Conservation (phyloP, 164 flowering plant genomes). For the Nelumbo lutea region DNA sequence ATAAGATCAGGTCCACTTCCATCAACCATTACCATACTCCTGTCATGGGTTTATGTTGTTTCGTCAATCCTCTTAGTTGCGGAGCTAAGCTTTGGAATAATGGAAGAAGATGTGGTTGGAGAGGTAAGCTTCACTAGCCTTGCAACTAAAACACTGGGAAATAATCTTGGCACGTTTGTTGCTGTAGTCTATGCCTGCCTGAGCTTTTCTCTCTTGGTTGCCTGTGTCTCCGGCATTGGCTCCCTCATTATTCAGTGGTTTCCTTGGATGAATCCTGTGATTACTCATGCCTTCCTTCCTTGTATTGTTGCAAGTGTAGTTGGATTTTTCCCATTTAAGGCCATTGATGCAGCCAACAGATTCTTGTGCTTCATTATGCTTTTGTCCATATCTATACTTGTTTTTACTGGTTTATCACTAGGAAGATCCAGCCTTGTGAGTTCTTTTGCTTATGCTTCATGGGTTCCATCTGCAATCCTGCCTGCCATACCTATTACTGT, state of each 20-base stretch:
- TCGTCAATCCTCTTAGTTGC: slow-evolving; percentile 68
- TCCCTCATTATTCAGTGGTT: slow-evolving; percentile 47
- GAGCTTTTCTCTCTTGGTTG: slow-evolving; percentile 56
- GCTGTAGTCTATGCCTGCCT: slow-evolving; percentile 51
- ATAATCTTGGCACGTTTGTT: slow-evolving; percentile 38
- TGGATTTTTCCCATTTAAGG: slow-evolving; percentile 43
- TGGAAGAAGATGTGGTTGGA: slow-evolving; percentile 51
- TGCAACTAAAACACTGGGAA: slow-evolving; percentile 49
- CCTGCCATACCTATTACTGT: slow-evolving; percentile 66
- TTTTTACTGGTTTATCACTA: slow-evolving; percentile 47
- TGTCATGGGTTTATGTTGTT: slow-evolving; percentile 61
- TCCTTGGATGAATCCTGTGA: slow-evolving; percentile 31
- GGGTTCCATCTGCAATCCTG: slow-evolving; percentile 41
- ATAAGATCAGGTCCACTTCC: slow-evolving; percentile 60
- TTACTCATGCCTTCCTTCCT: slow-evolving; percentile 51
- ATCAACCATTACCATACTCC: slow-evolving; percentile 48
- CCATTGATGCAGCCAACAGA: slow-evolving; percentile 50
- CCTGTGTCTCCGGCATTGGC: slow-evolving; percentile 71
- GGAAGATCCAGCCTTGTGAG: slow-evolving; percentile 40
- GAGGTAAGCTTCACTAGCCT: slow-evolving; percentile 72
- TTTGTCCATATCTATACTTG: slow-evolving; percentile 47
- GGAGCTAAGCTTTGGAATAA: slow-evolving; percentile 64
- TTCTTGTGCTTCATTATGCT: slow-evolving; percentile 50
- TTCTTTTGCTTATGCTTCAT: slow-evolving; percentile 43
- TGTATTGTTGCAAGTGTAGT: slow-evolving; percentile 32